phyloP scores from a whole-genome alignment of 140 eudicot genomes.

The Erigeron philadelphicus region DNA sequence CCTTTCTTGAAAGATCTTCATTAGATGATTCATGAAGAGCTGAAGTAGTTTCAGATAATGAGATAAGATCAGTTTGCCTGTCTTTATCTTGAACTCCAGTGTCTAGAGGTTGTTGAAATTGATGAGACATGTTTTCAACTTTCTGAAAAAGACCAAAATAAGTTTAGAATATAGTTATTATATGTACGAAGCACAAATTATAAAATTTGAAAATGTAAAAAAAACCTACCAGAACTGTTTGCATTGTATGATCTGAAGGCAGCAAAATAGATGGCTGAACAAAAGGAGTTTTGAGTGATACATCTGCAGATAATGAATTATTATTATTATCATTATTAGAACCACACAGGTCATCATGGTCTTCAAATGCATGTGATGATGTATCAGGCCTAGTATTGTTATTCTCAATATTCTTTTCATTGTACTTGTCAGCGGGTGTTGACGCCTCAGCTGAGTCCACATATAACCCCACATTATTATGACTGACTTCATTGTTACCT shows the following conservation, averaged over 20 bases:
- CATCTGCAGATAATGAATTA: conserved; percentile 16
- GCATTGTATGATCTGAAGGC: conserved; percentile 26
- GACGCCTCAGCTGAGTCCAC: conserved; percentile 14
- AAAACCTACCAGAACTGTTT: conserved; percentile 5
- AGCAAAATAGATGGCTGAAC: conserved; percentile 21
- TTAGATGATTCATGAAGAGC: not conserved
- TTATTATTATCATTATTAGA: conserved; percentile 9
- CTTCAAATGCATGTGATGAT: not conserved
- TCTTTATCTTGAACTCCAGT: conserved; percentile 2
- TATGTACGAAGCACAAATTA: not conserved
- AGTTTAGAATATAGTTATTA: too few species aligned
- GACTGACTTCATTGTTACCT: conserved; percentile 13
- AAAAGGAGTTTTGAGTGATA: conserved; percentile 2
- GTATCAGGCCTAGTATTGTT: too few species aligned
- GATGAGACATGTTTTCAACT: not conserved
- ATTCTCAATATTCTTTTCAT: too few species aligned
- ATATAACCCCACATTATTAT: not conserved
- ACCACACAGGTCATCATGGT: conserved; percentile 29
- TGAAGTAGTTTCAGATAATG: not conserved
- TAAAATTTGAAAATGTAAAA: not conserved
- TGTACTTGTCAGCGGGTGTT: not conserved
- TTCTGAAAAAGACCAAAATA: not conserved
- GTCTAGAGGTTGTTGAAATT: not conserved
- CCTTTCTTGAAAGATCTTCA: conserved; percentile 7
- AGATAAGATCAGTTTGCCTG: conserved; percentile 5